Conservation (phyloP, 495 filamentous ascomycete species). For the Physcia stellaris region DNA sequence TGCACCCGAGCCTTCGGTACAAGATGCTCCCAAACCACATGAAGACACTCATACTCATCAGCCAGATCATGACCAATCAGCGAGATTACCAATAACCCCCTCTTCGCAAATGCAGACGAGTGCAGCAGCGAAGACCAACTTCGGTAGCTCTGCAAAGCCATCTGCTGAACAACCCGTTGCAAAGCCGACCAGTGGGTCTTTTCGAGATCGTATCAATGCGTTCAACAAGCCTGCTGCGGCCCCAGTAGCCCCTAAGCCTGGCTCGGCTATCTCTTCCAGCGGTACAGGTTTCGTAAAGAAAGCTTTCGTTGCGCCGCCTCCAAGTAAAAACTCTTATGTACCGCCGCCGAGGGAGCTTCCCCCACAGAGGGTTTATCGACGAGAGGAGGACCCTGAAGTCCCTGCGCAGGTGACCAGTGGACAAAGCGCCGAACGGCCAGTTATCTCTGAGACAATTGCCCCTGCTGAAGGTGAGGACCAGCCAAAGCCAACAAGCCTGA, state of each 20-base stretch:
- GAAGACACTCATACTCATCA: conserved; percentile 9
- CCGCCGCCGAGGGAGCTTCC: conserved; percentile 53
- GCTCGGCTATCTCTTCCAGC: conserved; percentile 40
- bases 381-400: conserved; percentile 82
- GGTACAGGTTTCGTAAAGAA: conserved; percentile 78
- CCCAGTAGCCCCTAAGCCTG: conserved; percentile 74
- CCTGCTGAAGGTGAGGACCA: conserved; percentile 47
- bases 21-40: background rate
- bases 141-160: conserved; percentile 31
- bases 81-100: background rate
- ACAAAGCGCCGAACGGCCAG: conserved; percentile 40
- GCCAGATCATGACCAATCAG: conserved; percentile 17
- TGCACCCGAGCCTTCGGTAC: background rate
- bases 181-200: conserved; percentile 64
- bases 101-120: background rate
- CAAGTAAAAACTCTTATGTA: conserved; percentile 84
- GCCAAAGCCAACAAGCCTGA: conserved; percentile 81
- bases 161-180: conserved; percentile 46
- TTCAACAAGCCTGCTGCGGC: conserved; percentile 89
- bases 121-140: conserved; percentile 5
- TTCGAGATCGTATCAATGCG: conserved; percentile 88
- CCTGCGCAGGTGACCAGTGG: conserved; percentile 45
- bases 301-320: conserved; percentile 93
- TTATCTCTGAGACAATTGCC: conserved; percentile 43
- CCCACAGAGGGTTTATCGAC: conserved; percentile 61